Evolutionary conservation across 768 basidiomycete species (phyloP).

Genomic region (Rhizopogon vulgaris): DNA sequence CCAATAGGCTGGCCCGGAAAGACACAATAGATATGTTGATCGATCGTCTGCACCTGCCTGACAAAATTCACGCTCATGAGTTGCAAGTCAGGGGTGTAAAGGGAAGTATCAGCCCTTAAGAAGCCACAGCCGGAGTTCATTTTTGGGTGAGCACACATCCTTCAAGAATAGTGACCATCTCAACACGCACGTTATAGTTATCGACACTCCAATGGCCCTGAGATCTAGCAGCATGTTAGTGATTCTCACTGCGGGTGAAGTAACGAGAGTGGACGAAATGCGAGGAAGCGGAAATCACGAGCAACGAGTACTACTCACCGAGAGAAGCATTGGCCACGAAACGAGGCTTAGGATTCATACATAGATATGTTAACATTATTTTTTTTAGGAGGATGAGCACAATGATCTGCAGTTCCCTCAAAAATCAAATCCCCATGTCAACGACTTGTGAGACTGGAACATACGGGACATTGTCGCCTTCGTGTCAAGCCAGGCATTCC

Average conservation of each 20-base stretch:
- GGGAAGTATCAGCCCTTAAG: conserved; percentile 20
- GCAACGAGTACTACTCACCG: background rate
- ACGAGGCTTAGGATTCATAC: background rate
- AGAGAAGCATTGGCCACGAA: background rate
- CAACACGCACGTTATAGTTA: background rate
- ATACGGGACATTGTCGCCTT: background rate
- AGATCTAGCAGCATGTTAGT: background rate
- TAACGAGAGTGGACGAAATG: background rate
- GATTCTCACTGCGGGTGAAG: background rate
- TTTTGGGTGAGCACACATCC: background rate
- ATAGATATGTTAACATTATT: background rate
- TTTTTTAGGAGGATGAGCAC: background rate
- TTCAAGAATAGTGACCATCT: background rate
- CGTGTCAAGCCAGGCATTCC: background rate
- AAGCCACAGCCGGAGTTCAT: conserved; percentile 1
- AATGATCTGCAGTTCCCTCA: background rate
- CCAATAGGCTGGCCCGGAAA: conserved; percentile 29
- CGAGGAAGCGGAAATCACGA: background rate
- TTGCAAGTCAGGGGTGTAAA: conserved; percentile 31
- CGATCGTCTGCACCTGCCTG: conserved; percentile 36
- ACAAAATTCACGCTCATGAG: conserved; percentile 35
- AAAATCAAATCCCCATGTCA: background rate
- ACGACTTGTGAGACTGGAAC: background rate
- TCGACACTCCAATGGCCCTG: background rate
- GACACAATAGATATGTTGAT: conserved; percentile 30